phyloP scores from a whole-genome alignment of 225 moss, liverwort and hornwort genomes.

The Physcomitrellopsis africana region DNA sequence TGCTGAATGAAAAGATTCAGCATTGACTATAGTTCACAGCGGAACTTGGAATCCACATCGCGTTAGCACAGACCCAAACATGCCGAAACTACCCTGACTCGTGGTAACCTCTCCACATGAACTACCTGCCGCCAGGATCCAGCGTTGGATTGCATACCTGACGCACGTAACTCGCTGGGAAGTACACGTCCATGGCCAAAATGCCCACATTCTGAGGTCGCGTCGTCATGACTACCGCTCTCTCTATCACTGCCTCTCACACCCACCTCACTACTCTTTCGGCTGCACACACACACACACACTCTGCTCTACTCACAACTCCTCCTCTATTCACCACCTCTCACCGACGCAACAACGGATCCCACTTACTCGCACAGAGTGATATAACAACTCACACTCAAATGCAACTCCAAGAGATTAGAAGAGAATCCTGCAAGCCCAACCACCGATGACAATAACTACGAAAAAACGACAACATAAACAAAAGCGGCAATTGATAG shows the following conservation, averaged over 20 bases:
- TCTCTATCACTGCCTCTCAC: neutral
- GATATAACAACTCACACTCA: too few relatives aligned
- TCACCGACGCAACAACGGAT: neutral
- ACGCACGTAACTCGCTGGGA: constrained; percentile 68
- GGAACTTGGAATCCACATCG: constrained; percentile 14
- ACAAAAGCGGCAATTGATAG: too few relatives aligned
- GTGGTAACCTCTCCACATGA: constrained; percentile 5
- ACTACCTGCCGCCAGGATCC: neutral
- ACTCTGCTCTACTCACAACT: neutral
- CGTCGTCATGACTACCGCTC: constrained; percentile 55
- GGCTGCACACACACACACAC: neutral
- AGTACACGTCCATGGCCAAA: constrained; percentile 90
- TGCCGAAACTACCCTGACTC: neutral
- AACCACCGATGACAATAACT: too few relatives aligned
- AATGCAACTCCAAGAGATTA: too few relatives aligned
- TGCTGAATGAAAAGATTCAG: too few relatives aligned
- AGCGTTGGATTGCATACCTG: constrained; percentile 54
- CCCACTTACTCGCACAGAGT: neutral
- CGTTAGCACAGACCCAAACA: neutral
- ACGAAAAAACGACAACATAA: too few relatives aligned
- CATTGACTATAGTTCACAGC: constrained; percentile 13
- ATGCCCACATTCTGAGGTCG: constrained; percentile 90
- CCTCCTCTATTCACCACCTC: neutral
- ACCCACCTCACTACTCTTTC: neutral
- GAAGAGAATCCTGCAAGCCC: too few relatives aligned